phyloP scores from a whole-genome alignment of 805 yeast genomes.

The Candida nitratophila region DNA sequence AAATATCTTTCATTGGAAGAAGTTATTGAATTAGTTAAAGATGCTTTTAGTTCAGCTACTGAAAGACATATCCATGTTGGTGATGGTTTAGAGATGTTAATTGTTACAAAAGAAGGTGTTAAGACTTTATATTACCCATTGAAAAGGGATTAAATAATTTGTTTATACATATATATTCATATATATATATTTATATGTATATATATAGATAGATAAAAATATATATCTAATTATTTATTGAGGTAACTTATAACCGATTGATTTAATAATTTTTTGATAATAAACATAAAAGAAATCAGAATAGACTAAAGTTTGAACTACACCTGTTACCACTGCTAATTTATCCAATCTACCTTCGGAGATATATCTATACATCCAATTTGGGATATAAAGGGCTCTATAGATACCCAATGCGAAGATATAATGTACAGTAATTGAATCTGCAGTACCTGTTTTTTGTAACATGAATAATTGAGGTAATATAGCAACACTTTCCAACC shows the following conservation, averaged over 20 bases:
- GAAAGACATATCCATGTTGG: constrained; percentile 99
- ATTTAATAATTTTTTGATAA: constrained; percentile 74
- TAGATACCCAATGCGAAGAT: constrained; percentile 90
- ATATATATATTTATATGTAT: neutral
- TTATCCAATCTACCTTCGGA: constrained; percentile 59
- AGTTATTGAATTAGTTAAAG: constrained; percentile 81
- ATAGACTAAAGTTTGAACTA: constrained; percentile 80
- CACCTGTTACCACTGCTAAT: constrained; percentile 69
- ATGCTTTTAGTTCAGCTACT: constrained; percentile 93
- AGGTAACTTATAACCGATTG: constrained; percentile 61
- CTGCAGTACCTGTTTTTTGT: constrained; percentile 84
- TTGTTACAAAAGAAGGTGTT: constrained; percentile 91
- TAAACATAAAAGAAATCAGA: constrained; percentile 95
- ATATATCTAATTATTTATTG: constrained; percentile 15
- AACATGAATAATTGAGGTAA: constrained; percentile 89
- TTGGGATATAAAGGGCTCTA: constrained; percentile 85
- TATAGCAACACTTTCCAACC: constrained; percentile 91
- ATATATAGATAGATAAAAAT: neutral
- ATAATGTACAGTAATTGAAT: constrained; percentile 82
- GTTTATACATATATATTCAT: no score
- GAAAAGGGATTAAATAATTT: constrained; percentile 60
- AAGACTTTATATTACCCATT: constrained; percentile 76
- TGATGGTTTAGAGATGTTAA: constrained; percentile 86
- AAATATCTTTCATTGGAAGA: constrained; percentile 72
- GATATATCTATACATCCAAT: constrained; percentile 86